Percentiles rank a stretch among this genome's conserved stretches.
These are phyloP conservation scores for Linnemannia elongata DNA, from an alignment of 192 early-diverging fungal genomes.

Conservation along the genomic window DNA sequence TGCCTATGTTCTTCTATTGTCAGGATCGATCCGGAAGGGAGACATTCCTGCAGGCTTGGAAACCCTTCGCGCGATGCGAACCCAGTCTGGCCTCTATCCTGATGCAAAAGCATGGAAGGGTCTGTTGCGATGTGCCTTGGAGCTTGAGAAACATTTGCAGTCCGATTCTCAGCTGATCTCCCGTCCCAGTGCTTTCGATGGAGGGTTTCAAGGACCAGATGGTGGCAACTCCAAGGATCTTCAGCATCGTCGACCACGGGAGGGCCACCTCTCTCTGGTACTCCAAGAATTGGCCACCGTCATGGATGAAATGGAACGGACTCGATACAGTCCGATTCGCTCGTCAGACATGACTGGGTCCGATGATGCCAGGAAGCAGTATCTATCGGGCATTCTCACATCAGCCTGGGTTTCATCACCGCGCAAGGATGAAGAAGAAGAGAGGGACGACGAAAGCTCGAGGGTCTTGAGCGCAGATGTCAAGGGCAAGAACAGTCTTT, in stretches of 20 bases:
- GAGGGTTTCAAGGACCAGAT: neutral
- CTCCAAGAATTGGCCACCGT: constrained; percentile 22
- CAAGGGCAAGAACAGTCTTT: constrained; percentile 43
- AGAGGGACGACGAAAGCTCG: neutral
- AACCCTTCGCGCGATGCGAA: constrained; percentile 20
- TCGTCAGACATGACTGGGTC: neutral
- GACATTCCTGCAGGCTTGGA: constrained; percentile 29
- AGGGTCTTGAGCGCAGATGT: constrained; percentile 14
- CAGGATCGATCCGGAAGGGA: constrained; percentile 31
- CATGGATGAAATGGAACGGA: constrained; percentile 16
- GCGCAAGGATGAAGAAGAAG: neutral
- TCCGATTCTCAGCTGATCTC: neutral
- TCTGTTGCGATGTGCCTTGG: constrained; percentile 33
- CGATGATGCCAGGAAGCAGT: constrained; percentile 7
- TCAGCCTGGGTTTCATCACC: constrained; percentile 25
- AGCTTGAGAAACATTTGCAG: constrained; percentile 8
- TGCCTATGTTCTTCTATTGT: constrained; percentile 21
- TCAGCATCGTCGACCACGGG: neutral
- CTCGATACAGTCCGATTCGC: neutral
- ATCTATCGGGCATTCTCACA: constrained; percentile 24
- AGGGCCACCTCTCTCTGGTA: constrained; percentile 3
- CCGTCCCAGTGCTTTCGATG: neutral
- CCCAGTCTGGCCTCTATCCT: constrained; percentile 11
- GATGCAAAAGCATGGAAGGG: constrained; percentile 57
- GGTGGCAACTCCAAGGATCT: neutral